Base-by-base conservation (phyloP, 2,329 filamentous ascomycete genomes). In the Sporothrix schenckii region DNA sequence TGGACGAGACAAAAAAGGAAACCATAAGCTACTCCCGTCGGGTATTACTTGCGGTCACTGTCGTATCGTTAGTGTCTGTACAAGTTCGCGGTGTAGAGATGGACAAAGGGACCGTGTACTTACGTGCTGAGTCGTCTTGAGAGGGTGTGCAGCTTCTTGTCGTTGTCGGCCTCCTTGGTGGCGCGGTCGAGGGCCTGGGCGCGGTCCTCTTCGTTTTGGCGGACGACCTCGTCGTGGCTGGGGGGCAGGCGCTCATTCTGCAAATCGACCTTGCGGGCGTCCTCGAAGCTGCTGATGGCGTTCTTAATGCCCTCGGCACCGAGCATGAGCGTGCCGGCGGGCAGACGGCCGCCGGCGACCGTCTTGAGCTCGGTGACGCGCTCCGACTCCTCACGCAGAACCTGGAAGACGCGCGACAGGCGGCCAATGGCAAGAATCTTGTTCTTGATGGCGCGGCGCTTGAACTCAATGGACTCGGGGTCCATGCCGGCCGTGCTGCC, bases 251-350 rank as follows among this genome's bases (percentile, higher is more conserved):
- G 88, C 83, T 99, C 95, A 80, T 99, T 99, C 82, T 98, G 94
- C 73, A 98, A 78, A 82, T 99, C 95, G 65, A 99, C 94, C 85
- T 97, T 98, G 73, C 93, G 87, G 19, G 95, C 95, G 80, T 99
- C 95, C 80, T 99, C 95, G 75, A 99, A 99, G 76, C 89, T 96
- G 81, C 89, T 94, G 76, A 99, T 99, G 47, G 95, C 95, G 77
- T 97, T 94, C 85, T 98, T 99, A 84, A 98, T 97, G 71, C 95
- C 95, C 82, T 99, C 95, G 0, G 95, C 94, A 71, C 95, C 95
- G 68, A 98, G 87, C 95, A 99, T 98, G 73, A 99, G 89, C 6
- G 95, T 99, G 71, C 95, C 95, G 7, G 94, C 93, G 1, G 95
- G 95, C 73, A 99, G 86, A 77, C 94, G 89, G 72, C 95, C 95